Evolutionary conservation across 306 rosid species (phyloP), one percentile per base, ranked within the genome.

Genomic region (Castanea crenata): DNA sequence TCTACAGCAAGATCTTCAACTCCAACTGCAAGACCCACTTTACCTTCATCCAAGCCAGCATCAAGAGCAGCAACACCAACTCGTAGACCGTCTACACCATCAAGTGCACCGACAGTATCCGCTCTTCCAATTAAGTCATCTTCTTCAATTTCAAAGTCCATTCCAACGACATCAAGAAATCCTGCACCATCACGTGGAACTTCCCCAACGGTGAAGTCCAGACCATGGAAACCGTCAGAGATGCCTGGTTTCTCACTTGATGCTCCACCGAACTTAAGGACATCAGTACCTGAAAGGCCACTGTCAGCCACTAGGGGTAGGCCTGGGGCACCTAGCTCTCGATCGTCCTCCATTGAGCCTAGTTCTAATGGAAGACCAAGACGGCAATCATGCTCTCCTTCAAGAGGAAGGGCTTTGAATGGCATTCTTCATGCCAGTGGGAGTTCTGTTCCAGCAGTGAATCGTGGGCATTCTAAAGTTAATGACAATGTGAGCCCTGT

Each of bases 241-340:
- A 94, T 94, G 97, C 98, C 96, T 19, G 97, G 98, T 73, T 92
- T 85, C 86, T 92, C 98, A 41, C 92, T 89, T 31, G 98, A 94
- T 68, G 91, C 97, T 76, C 98, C 98, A 3, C 97, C 97, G 25
- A 94, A 92, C 86, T 81, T 94, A 82, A 90, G 97, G 84, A 92
- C 97, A 69, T 87, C 98, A 4, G 84, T 94, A 77, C 97, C 97
- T 70, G 97, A 90, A 4, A 87, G 98, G 80, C 94, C 98, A 73
- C 85, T 91, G 23, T 94, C 98, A 68, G 96, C 90, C 34, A 79
- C 91, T 15, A 90, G 98, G 89, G 97, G 98, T 77, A 91, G 98
- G 85, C 98, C 98, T 69, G 98, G 97, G 85, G 94, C 94, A 78
- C 97, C 96, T 68, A 90, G 87, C 71, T 81, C 94, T 41, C 87